Percentiles rank a stretch among this genome's conserved stretches.
Evolutionary conservation across 371 early-diverging fungal genomes (phyloP).

Genomic region (Circinella umbellata): DNA sequence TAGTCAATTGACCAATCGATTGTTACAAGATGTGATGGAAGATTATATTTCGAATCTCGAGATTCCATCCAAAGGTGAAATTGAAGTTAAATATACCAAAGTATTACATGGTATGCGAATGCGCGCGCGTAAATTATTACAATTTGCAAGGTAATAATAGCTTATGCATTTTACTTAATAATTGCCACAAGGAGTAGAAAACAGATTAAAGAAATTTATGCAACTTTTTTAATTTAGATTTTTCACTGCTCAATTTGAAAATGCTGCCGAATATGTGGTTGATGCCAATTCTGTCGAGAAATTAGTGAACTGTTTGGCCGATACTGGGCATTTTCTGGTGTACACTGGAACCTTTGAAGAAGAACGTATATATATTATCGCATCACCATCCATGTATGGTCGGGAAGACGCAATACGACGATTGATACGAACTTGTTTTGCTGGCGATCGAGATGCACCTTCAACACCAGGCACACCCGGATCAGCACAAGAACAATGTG

Average conservation of each 20-base stretch:
- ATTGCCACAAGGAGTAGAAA: background rate
- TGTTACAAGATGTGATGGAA: conserved; percentile 52
- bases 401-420: conserved; percentile 41
- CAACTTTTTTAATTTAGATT: conserved; percentile 40
- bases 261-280: conserved; percentile 75
- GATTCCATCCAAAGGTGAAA: conserved; percentile 46
- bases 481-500: conserved; percentile 19
- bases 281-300: conserved; percentile 53
- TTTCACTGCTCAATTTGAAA: conserved; percentile 72
- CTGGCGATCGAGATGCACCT: conserved; percentile 31
- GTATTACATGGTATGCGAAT: conserved; percentile 69
- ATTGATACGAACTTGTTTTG: conserved; percentile 43
- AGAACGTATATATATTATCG: conserved; percentile 67
- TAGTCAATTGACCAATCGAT: conserved; percentile 52
- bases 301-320: conserved; percentile 63
- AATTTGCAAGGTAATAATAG: conserved; percentile 58
- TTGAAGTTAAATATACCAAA: conserved; percentile 63
- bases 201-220: background rate
- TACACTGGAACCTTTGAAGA: conserved; percentile 71
- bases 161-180: background rate
- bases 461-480: conserved; percentile 29
- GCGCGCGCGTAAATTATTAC: conserved; percentile 67
- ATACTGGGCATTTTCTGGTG: conserved; percentile 71
- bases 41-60: conserved; percentile 55
- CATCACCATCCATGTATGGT: conserved; percentile 48